Percentiles rank a stretch among this genome's conserved stretches.
These are phyloP conservation scores for Rhynchosporium agropyri DNA, from an alignment of 2,329 filamentous ascomycete species.

Conservation along the genomic window DNA sequence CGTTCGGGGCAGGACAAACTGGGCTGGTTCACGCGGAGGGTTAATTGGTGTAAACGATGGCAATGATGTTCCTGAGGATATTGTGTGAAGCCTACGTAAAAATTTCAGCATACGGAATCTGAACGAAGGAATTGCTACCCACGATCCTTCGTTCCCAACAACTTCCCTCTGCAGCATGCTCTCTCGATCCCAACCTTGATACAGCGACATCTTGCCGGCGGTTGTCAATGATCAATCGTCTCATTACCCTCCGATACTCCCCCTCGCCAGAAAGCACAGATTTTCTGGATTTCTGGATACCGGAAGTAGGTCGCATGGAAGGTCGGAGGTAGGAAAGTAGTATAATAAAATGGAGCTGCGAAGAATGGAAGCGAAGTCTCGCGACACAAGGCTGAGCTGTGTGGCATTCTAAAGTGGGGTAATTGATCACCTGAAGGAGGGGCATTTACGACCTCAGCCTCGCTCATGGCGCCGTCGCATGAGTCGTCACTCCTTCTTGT, in stretches of 20 bases:
- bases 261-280: background rate
- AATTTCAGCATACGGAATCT: background rate
- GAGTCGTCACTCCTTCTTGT: background rate
- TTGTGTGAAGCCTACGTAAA: background rate
- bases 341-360: background rate
- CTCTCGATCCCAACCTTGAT: conserved; percentile 20
- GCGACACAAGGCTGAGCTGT: conserved; percentile 3
- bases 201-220: conserved; percentile 15
- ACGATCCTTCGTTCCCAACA: conserved; percentile 15
- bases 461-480: background rate
- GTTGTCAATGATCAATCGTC: background rate
- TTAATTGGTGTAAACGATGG: conserved; percentile 36
- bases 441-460: conserved; percentile 3
- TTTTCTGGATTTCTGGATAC: background rate
- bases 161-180: conserved; percentile 9
- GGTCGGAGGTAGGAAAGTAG: too few species aligned
- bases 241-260: background rate
- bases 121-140: background rate
- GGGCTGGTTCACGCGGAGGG: conserved; percentile 14
- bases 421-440: conserved; percentile 12
- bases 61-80: background rate
- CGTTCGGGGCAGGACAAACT: conserved; percentile 27
- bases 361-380: background rate
- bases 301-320: background rate
- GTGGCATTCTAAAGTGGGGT: background rate